Conservation (phyloP, 2,329 filamentous ascomycete genomes). For the Chalaropsis ovoidea region DNA sequence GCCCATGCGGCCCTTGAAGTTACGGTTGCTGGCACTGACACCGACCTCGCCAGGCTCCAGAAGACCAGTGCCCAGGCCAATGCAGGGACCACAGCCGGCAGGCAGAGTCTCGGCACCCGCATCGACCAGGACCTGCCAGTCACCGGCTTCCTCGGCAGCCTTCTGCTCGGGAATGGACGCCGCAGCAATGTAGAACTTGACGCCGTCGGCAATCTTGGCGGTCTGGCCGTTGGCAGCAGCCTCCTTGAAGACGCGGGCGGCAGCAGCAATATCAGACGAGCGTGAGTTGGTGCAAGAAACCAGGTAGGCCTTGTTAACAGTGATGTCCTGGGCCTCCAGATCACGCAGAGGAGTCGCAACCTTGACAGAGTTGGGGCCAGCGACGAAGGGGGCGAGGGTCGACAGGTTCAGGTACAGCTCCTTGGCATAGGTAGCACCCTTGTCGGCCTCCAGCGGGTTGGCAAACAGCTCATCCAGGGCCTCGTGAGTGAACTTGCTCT, state of each 20-base stretch:
- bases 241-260: slow-evolving; percentile 75
- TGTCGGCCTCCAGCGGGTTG: slow-evolving; percentile 59
- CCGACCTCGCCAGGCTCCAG: slow-evolving; percentile 79
- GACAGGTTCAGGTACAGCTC: slow-evolving; percentile 70
- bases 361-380: slow-evolving; percentile 87
- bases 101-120: slow-evolving; percentile 66
- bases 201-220: slow-evolving; percentile 62
- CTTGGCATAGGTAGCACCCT: slow-evolving; percentile 73
- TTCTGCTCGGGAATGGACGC: slow-evolving; percentile 70
- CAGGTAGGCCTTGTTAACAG: slow-evolving; percentile 68
- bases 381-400: slow-evolving; percentile 71
- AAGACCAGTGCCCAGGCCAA: slow-evolving; percentile 67
- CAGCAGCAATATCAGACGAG: slow-evolving; percentile 68
- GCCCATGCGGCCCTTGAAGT: slow-evolving; percentile 89
- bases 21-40: slow-evolving; percentile 73
- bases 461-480: slow-evolving; percentile 61
- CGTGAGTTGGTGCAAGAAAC: slow-evolving; percentile 85
- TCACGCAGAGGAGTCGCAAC: slow-evolving; percentile 66
- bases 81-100: slow-evolving; percentile 72
- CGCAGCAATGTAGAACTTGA: slow-evolving; percentile 82
- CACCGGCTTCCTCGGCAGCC: slow-evolving; percentile 65
- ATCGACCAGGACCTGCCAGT: slow-evolving; percentile 74
- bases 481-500: slow-evolving; percentile 58
- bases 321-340: slow-evolving; percentile 63
- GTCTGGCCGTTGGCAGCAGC: slow-evolving; percentile 54